A percentile compares a stretch with the other conserved stretches of the same genome.
Conservation (phyloP, 352 stramenopile genomes). For the Lagenidium sp. region DNA sequence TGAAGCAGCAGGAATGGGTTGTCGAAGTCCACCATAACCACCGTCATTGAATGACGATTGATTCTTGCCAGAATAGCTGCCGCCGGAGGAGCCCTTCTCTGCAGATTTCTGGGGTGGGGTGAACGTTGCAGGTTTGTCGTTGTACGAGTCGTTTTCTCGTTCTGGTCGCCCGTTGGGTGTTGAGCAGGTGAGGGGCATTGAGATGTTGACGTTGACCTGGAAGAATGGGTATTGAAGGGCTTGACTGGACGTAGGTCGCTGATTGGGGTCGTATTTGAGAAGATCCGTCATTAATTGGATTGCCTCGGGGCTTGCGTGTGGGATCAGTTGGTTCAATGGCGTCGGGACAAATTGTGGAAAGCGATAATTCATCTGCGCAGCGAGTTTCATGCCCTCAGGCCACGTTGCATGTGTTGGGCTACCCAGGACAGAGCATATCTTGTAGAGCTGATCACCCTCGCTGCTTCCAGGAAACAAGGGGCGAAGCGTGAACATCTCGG, state of each 20-base stretch:
- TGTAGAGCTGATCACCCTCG: constrained; percentile 98
- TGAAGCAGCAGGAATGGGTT: too few species aligned
- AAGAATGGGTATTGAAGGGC: constrained; percentile 95
- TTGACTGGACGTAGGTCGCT: constrained; percentile 89
- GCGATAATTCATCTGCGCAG: constrained; percentile 93
- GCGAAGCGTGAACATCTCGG: constrained; percentile 93
- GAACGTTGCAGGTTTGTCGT: constrained; percentile 33
- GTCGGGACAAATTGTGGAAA: constrained; percentile 94
- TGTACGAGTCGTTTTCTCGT: constrained; percentile 15
- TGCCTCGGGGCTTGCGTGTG: constrained; percentile 83
- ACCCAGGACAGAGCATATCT: constrained; percentile 94
- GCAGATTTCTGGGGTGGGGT: constrained; percentile 51
- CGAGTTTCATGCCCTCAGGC: constrained; percentile 93
- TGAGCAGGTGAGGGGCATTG: constrained; percentile 57
- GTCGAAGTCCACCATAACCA: constrained; percentile 34
- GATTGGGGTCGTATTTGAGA: constrained; percentile 90
- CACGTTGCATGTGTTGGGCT: constrained; percentile 87
- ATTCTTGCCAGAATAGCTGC: constrained; percentile 39
- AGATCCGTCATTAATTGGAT: constrained; percentile 91
- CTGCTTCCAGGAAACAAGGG: constrained; percentile 96
- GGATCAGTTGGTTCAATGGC: constrained; percentile 83
- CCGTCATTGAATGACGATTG: constrained; percentile 41
- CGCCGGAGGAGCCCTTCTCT: constrained; percentile 28
- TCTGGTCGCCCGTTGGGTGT: constrained; percentile 47
- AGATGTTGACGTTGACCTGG: constrained; percentile 76